These are phyloP conservation scores for Vitis hybrid DNA, from an alignment of 177 flowering plant genomes.

Conservation along the genomic window DNA sequence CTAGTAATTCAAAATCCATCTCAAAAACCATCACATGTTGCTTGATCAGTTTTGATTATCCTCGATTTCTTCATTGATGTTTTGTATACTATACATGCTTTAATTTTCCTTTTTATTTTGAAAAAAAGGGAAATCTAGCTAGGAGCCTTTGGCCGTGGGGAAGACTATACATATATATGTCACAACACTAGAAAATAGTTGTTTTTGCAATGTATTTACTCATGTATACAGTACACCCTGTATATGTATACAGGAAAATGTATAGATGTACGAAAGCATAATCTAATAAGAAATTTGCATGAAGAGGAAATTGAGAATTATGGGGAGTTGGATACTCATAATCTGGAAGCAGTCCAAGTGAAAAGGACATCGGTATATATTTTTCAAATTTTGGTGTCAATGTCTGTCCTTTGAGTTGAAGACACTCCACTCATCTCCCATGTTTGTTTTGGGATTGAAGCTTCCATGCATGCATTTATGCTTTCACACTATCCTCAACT, in stretches of 20 bases:
- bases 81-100: neutral
- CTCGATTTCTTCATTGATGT: too few species aligned
- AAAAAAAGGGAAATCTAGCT: too few species aligned
- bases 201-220: too few species aligned
- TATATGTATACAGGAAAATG: neutral
- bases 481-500: too few species aligned
- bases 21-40: neutral
- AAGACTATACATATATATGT: too few species aligned
- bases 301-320: neutral
- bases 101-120: neutral
- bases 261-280: neutral
- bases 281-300: neutral
- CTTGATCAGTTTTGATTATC: too few species aligned
- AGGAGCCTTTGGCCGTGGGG: too few species aligned
- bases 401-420: conserved; percentile 28
- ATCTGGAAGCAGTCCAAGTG: neutral
- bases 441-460: too few species aligned
- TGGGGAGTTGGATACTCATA: neutral
- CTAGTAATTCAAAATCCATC: too few species aligned
- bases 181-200: too few species aligned
- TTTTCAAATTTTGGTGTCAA: neutral
- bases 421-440: conserved; percentile 17
- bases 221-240: too few species aligned
- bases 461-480: too few species aligned
- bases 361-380: conserved; percentile 8